Conservation (phyloP, 352 stramenopile genomes). For the Globisporangium nunn region DNA sequence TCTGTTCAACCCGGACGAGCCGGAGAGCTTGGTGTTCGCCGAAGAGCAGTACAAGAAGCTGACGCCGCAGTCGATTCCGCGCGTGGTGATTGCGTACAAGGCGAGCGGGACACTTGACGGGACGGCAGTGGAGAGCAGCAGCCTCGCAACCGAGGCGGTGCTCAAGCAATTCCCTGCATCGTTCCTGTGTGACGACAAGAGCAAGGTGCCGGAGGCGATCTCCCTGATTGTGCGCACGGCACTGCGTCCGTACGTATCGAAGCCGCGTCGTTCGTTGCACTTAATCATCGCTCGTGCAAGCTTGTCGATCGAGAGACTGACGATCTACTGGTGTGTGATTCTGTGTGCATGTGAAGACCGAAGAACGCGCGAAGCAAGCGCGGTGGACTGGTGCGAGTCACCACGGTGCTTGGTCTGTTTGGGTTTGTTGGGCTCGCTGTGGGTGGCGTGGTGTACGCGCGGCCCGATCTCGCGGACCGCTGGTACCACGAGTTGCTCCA, state of each 20-base stretch:
- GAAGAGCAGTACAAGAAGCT: constrained; percentile 54
- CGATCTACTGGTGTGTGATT: neutral
- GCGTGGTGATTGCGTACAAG: constrained; percentile 54
- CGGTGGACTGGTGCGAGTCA: constrained; percentile 1
- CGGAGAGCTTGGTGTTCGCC: constrained; percentile 31
- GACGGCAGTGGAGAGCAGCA: constrained; percentile 8
- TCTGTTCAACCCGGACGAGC: constrained; percentile 51
- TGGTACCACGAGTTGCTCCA: neutral
- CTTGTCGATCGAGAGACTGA: neutral
- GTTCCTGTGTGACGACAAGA: constrained; percentile 32
- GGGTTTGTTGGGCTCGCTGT: constrained; percentile 10
- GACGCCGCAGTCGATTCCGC: constrained; percentile 34
- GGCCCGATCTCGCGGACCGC: neutral
- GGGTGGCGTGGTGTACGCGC: constrained; percentile 4
- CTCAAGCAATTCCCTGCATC: constrained; percentile 42
- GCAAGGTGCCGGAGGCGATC: constrained; percentile 27
- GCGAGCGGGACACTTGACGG: constrained; percentile 3
- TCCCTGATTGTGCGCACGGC: constrained; percentile 39
- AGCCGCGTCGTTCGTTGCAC: neutral
- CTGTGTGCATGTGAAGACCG: constrained; percentile 15
- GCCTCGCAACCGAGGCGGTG: constrained; percentile 39
- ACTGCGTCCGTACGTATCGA: constrained; percentile 39
- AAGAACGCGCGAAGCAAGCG: constrained; percentile 43
- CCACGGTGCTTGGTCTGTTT: constrained; percentile 11
- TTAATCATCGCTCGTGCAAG: neutral